Percentiles rank a stretch among this genome's conserved stretches.
Conservation (phyloP, 108 stramenopile genomes). For the Skeletonema tropicum region DNA sequence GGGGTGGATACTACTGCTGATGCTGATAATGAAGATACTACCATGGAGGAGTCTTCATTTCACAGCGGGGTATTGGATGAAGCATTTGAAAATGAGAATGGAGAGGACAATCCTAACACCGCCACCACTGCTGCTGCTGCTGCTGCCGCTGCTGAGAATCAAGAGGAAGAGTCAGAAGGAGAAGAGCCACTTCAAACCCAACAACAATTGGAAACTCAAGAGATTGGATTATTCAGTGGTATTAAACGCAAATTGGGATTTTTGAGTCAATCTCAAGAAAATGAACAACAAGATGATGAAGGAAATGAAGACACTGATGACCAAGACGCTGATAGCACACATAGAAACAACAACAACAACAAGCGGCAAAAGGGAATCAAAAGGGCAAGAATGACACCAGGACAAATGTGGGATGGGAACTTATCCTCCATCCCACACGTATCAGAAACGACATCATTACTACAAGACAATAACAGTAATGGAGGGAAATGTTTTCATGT, state of each 20-base stretch:
- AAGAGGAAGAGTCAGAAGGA: conserved; percentile 6
- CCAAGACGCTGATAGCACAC: background rate
- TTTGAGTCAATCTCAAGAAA: conserved; percentile 1
- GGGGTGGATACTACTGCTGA: conserved; percentile 2
- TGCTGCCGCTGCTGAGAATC: background rate
- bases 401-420: conserved; percentile 30
- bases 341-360: background rate
- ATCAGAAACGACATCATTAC: conserved; percentile 21
- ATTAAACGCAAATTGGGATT: conserved; percentile 38
- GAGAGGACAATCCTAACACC: conserved; percentile 2
- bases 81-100: conserved; percentile 7
- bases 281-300: background rate
- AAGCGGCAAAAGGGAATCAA: background rate
- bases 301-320: background rate
- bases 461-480: conserved; percentile 1
- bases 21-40: conserved; percentile 6
- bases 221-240: conserved; percentile 1
- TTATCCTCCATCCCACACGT: conserved; percentile 39
- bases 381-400: conserved; percentile 1
- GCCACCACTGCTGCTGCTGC: no score
- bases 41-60: conserved; percentile 22
- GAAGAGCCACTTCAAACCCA: conserved; percentile 36
- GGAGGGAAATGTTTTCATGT: conserved; percentile 33
- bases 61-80: conserved; percentile 21
- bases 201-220: background rate